phyloP scores from a whole-genome alignment of 169 alveolate genomes.

The Cystoisospora suis region DNA sequence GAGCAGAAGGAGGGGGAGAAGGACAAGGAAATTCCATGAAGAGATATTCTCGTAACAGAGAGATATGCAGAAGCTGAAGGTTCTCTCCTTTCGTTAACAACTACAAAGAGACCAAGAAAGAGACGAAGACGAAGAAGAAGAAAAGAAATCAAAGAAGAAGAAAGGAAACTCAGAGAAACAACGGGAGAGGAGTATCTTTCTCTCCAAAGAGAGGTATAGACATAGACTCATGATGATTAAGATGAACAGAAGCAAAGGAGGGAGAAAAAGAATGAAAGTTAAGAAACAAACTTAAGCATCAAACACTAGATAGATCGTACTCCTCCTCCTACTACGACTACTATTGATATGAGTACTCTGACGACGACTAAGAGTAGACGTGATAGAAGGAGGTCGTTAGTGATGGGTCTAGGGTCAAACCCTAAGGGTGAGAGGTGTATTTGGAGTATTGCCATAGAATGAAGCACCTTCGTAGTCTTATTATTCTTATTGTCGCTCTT shows the following conservation, averaged over 20 bases:
- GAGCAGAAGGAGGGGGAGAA: neutral
- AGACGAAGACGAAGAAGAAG: neutral
- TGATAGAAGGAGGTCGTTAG: too few relatives aligned
- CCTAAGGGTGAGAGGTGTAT: too few relatives aligned
- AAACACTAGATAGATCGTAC: too few relatives aligned
- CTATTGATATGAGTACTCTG: too few relatives aligned
- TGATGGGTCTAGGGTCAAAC: too few relatives aligned
- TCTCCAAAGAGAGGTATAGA: neutral
- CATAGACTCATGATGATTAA: neutral
- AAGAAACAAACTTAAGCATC: too few relatives aligned
- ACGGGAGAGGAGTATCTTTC: neutral
- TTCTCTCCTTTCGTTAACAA: slow-evolving; percentile 68
- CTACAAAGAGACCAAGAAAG: neutral
- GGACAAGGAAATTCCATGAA: slow-evolving; percentile 2
- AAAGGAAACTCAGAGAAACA: neutral
- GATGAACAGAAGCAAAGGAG: neutral
- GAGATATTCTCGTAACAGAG: slow-evolving; percentile 73
- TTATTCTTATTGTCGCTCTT: too few relatives aligned
- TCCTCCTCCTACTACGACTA: too few relatives aligned
- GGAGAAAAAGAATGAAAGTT: too few relatives aligned
- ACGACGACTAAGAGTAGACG: too few relatives aligned
- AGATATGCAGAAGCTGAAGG: slow-evolving; percentile 72
- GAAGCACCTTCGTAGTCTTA: too few relatives aligned
- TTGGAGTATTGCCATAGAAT: too few relatives aligned
- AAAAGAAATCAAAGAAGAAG: neutral